Evolutionary conservation across 371 early-diverging fungal genomes (phyloP).

Genomic region (Mortierella sp.): DNA sequence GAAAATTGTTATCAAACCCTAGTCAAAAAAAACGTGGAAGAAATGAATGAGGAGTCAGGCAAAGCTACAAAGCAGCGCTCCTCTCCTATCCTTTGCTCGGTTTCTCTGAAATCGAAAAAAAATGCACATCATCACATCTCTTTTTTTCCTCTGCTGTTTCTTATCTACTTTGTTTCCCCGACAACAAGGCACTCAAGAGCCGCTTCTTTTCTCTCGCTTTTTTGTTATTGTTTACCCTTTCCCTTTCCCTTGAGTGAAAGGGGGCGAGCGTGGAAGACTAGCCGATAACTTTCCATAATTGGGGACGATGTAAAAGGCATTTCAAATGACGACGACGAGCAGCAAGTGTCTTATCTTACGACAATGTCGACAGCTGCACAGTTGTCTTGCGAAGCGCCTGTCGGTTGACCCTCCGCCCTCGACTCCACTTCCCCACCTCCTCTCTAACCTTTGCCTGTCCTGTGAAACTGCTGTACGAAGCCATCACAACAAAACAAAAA

Average conservation of each 20-base stretch:
- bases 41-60: background rate
- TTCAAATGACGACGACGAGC: background rate
- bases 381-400: background rate
- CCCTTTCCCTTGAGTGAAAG: background rate
- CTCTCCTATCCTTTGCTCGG: background rate
- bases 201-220: background rate
- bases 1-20: background rate
- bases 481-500: background rate
- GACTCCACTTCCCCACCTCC: background rate
- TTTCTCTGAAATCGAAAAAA: background rate
- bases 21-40: background rate
- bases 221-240: background rate
- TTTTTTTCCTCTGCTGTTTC: background rate
- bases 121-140: background rate
- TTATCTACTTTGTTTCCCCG: conserved; percentile 11
- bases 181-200: background rate
- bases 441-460: too few species aligned
- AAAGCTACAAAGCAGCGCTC: background rate
- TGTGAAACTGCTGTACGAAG: background rate
- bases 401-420: background rate
- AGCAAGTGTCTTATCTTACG: background rate
- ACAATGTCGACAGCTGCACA: background rate
- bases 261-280: conserved; percentile 7
- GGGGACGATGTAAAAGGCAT: background rate
- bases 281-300: background rate